These are phyloP conservation scores for Leucogyrophana mollusca DNA, from an alignment of 768 basidiomycete genomes.

Conservation along the genomic window DNA sequence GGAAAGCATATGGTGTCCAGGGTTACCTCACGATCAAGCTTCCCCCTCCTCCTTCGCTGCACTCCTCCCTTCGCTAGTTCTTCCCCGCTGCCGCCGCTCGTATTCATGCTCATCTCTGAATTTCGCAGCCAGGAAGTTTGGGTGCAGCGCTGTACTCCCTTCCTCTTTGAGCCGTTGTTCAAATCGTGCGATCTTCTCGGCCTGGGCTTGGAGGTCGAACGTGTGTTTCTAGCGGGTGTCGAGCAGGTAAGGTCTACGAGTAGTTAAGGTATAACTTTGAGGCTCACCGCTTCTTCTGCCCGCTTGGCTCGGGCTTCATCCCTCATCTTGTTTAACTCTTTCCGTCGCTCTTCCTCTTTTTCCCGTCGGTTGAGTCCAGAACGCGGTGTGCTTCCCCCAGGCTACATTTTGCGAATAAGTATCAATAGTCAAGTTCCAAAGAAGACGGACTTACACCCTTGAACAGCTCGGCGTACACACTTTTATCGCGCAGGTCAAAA, in stretches of 20 bases:
- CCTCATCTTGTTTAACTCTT: slow-evolving; percentile 65
- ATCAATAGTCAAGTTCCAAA: background rate
- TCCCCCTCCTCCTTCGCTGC: slow-evolving; percentile 29
- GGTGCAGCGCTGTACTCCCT: slow-evolving; percentile 58
- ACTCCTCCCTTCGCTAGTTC: slow-evolving; percentile 23
- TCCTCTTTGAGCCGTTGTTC: slow-evolving; percentile 52
- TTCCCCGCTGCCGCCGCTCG: slow-evolving; percentile 33
- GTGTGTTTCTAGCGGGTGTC: slow-evolving; percentile 36
- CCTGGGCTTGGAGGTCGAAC: slow-evolving; percentile 58
- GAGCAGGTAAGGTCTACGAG: slow-evolving; percentile 3
- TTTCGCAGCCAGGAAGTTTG: slow-evolving; percentile 58
- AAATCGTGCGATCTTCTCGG: slow-evolving; percentile 60
- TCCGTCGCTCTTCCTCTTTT: slow-evolving; percentile 66
- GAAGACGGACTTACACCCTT: slow-evolving; percentile 40
- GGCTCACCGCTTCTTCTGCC: slow-evolving; percentile 51
- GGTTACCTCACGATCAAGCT: slow-evolving; percentile 26
- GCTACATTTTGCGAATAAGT: slow-evolving; percentile 21
- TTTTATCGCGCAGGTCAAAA: slow-evolving; percentile 60
- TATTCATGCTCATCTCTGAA: slow-evolving; percentile 53
- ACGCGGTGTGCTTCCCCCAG: slow-evolving; percentile 42
- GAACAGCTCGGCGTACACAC: slow-evolving; percentile 65
- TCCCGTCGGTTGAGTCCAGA: slow-evolving; percentile 41
- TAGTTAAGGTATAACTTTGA: background rate
- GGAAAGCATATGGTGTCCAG: slow-evolving; percentile 3
- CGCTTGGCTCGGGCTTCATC: slow-evolving; percentile 66